These are phyloP conservation scores for Pelargonium citronellum DNA, from an alignment of 441 rosid species.

Conservation along the genomic window DNA sequence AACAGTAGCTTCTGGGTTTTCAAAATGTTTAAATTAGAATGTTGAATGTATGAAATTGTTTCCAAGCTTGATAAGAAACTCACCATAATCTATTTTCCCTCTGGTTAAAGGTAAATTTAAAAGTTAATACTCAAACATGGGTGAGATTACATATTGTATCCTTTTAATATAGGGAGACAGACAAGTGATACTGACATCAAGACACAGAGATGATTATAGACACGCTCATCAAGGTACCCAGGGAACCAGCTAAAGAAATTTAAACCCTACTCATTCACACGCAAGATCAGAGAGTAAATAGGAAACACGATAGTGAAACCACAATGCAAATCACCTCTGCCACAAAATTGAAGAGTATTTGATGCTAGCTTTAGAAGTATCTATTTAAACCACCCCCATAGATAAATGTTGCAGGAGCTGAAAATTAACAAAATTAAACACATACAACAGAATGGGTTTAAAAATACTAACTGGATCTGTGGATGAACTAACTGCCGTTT, in stretches of 20 bases:
- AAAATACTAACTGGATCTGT: constrained; percentile 45
- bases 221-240: neutral
- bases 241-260: neutral
- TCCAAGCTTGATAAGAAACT: neutral
- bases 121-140: neutral
- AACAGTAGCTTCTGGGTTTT: neutral
- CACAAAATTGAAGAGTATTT: neutral
- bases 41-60: neutral
- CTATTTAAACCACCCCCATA: neutral
- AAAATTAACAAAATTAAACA: constrained; percentile 2
- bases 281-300: neutral
- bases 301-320: neutral
- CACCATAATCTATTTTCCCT: constrained; percentile 1
- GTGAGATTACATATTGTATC: neutral
- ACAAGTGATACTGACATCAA: constrained; percentile 3
- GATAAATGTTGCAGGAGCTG: constrained; percentile 2
- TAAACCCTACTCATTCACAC: neutral
- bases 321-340: neutral
- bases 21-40: neutral
- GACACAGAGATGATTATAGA: neutral
- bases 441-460: neutral
- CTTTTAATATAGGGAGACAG: neutral
- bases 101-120: neutral
- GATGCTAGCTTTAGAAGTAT: neutral
- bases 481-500: constrained; percentile 41